Percentiles rank a stretch among this genome's conserved stretches.
These are phyloP conservation scores for Eragrostis nindensis DNA, from an alignment of 176 grass and related monocot species.

Conservation along the genomic window DNA sequence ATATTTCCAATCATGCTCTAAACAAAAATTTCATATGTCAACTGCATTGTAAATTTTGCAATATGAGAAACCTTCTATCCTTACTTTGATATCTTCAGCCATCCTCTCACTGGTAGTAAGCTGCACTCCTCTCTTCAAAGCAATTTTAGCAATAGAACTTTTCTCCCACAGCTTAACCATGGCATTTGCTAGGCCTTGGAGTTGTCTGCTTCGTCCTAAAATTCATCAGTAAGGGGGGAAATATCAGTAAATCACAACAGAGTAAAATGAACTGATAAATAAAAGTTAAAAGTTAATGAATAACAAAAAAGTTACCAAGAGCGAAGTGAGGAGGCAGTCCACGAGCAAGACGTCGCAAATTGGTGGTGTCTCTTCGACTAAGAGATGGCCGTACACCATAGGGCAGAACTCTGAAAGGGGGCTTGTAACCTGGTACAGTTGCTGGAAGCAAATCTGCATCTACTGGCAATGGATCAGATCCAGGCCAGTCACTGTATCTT, in stretches of 20 bases:
- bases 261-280: not conserved
- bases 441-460: conserved; percentile 89
- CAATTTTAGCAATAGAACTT: conserved; percentile 91
- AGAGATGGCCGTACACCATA: conserved; percentile 71
- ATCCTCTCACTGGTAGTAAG: conserved; percentile 96
- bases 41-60: not conserved
- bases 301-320: conserved; percentile 61
- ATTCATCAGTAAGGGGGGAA: conserved; percentile 17
- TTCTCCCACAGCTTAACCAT: conserved; percentile 94
- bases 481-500: conserved; percentile 87
- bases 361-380: conserved; percentile 67
- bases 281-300: conserved; percentile 30
- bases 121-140: conserved; percentile 89
- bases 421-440: conserved; percentile 66
- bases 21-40: conserved; percentile 12
- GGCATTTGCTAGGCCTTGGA: conserved; percentile 82
- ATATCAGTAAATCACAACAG: conserved; percentile 1
- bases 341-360: conserved; percentile 76
- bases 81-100: conserved; percentile 97
- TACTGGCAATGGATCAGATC: conserved; percentile 72
- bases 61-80: conserved; percentile 17
- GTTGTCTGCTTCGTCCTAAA: conserved; percentile 88
- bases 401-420: conserved; percentile 88
- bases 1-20: conserved; percentile 16
- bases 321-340: conserved; percentile 90